phyloP scores from a whole-genome alignment of 192 early-diverging fungal species.

The Blastocladiella britannica region DNA sequence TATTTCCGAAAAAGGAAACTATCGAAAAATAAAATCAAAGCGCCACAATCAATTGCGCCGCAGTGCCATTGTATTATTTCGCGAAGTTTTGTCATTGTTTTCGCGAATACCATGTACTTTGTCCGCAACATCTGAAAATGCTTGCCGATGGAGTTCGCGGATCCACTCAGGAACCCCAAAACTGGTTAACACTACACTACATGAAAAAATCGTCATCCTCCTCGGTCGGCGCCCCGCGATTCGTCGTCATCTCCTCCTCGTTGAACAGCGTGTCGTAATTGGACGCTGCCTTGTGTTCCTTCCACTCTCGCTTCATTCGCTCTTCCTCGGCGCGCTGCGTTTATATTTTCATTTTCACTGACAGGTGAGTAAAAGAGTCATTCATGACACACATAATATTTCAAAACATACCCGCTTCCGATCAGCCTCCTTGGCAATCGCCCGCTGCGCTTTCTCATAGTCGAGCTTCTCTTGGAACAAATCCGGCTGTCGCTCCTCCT shows the following conservation, averaged over 20 bases:
- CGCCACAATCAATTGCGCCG: no score
- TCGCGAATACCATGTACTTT: no score
- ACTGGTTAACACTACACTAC: no score
- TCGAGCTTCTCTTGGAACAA: conserved; percentile 48
- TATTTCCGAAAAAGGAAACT: no score
- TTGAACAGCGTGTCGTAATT: conserved; percentile 23
- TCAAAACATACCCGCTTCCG: conserved; percentile 10
- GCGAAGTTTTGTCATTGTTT: no score
- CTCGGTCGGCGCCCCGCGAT: conserved; percentile 8
- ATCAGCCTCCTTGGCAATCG: conserved; percentile 12
- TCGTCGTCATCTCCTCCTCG: conserved; percentile 11
- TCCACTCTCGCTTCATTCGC: conserved; percentile 14
- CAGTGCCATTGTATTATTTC: no score
- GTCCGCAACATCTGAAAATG: no score
- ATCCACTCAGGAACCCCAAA: no score
- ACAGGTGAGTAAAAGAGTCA: background rate
- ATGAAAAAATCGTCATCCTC: conserved; percentile 25
- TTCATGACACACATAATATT: background rate
- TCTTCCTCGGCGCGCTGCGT: conserved; percentile 17
- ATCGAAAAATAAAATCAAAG: no score
- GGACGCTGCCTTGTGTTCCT: conserved; percentile 13
- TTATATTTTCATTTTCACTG: conserved; percentile 14
- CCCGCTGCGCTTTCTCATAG: conserved; percentile 18
- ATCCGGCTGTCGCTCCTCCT: conserved; percentile 52
- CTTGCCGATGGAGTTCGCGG: no score